These are phyloP conservation scores for Sordariomycetes sp. DNA, from an alignment of 2,329 filamentous ascomycete species.

Conservation along the genomic window DNA sequence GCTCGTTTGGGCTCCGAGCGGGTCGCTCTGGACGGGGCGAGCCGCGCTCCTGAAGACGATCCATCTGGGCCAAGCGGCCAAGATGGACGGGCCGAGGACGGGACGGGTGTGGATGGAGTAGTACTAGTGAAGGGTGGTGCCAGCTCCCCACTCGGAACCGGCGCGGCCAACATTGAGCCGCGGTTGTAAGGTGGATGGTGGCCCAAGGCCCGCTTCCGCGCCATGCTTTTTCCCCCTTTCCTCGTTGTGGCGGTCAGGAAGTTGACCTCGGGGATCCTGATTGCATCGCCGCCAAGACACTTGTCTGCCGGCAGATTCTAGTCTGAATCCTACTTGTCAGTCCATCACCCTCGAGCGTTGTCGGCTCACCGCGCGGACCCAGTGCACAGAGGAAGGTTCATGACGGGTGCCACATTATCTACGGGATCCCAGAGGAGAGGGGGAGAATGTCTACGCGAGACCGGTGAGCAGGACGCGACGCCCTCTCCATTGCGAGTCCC, in stretches of 20 bases:
- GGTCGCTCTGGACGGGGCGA: background rate
- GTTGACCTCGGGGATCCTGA: background rate
- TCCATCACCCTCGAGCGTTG: background rate
- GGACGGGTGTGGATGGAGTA: background rate
- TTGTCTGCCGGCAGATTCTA: background rate
- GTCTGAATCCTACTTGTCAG: background rate
- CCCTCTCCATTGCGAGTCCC: background rate
- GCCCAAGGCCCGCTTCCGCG: background rate
- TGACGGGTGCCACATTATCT: background rate
- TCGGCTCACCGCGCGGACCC: background rate
- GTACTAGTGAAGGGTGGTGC: background rate
- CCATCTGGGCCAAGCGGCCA: background rate
- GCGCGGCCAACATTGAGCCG: background rate
- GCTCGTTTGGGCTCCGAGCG: too few species aligned
- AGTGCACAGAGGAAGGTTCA: background rate
- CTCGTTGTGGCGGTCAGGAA: background rate
- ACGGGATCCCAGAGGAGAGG: background rate
- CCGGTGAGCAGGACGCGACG: background rate
- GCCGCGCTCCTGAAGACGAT: background rate
- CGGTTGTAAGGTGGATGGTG: background rate
- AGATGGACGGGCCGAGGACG: background rate
- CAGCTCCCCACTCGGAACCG: background rate
- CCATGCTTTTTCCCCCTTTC: background rate
- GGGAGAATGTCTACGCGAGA: background rate
- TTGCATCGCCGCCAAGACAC: background rate